These are phyloP conservation scores for Aureoboletus auriporus DNA, from an alignment of 768 basidiomycete genomes.

Conservation along the genomic window DNA sequence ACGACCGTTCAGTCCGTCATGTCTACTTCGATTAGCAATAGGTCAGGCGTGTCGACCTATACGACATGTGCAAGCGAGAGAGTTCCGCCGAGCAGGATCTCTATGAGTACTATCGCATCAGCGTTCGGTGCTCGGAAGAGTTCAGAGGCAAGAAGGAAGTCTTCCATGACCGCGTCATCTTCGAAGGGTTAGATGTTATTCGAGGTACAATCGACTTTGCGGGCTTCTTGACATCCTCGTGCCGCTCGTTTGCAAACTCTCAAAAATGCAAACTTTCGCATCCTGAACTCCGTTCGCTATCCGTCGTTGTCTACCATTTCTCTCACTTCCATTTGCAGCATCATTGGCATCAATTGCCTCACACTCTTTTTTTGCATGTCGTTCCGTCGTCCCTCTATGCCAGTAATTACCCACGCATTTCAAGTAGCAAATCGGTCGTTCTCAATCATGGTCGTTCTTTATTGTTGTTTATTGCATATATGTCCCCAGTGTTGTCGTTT, in stretches of 20 bases:
- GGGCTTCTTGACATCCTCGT: background rate
- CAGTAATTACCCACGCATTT: background rate
- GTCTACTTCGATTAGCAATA: slow-evolving; percentile 25
- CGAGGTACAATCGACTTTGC: background rate
- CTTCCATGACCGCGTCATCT: slow-evolving; percentile 20
- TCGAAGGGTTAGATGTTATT: slow-evolving; percentile 17
- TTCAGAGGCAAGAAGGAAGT: slow-evolving; percentile 25
- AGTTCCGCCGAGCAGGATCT: slow-evolving; percentile 22
- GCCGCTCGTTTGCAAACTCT: background rate
- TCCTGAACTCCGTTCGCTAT: background rate
- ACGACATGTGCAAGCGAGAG: slow-evolving; percentile 26
- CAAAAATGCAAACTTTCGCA: background rate
- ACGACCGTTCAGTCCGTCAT: slow-evolving; percentile 25
- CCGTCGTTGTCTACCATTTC: slow-evolving; percentile 3
- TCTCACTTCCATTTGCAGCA: slow-evolving; percentile 6
- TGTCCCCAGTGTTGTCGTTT: slow-evolving; percentile 8
- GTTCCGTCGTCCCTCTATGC: slow-evolving; percentile 5
- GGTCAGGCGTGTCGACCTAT: slow-evolving; percentile 25
- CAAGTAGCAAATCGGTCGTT: slow-evolving; percentile 13
- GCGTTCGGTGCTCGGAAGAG: slow-evolving; percentile 25
- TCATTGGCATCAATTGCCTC: slow-evolving; percentile 1
- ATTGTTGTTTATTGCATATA: slow-evolving; percentile 17
- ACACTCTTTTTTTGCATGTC: slow-evolving; percentile 3
- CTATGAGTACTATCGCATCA: slow-evolving; percentile 24
- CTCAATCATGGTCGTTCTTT: slow-evolving; percentile 3